Conservation (phyloP, 495 filamentous ascomycete species). For the Aspergillus panamensis region DNA sequence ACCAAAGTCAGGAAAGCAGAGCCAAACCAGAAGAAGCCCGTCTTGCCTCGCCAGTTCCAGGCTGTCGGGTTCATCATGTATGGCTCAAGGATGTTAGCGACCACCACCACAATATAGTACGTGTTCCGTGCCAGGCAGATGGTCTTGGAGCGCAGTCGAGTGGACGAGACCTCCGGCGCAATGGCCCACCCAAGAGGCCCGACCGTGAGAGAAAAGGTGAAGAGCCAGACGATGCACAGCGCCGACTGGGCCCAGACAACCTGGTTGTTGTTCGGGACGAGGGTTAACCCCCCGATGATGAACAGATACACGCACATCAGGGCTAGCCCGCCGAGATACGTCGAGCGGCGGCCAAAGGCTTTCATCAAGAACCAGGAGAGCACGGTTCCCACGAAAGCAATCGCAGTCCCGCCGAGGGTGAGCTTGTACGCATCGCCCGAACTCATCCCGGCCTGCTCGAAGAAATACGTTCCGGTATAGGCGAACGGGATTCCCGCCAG, state of each 20-base stretch:
- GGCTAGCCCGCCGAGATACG: conserved; percentile 50
- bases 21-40: conserved; percentile 64
- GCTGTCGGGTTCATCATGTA: conserved; percentile 63
- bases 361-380: conserved; percentile 62
- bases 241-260: conserved; percentile 49
- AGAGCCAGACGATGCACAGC: conserved; percentile 55
- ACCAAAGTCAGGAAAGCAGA: conserved; percentile 37
- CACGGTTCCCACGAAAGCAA: conserved; percentile 63
- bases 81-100: conserved; percentile 60
- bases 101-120: conserved; percentile 53
- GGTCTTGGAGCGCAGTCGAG: conserved; percentile 56
- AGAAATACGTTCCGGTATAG: conserved; percentile 37
- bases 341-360: conserved; percentile 49
- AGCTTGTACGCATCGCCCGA: conserved; percentile 57
- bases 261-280: conserved; percentile 37
- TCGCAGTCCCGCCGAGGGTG: conserved; percentile 59
- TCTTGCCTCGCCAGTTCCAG: conserved; percentile 59
- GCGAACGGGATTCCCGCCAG: conserved; percentile 19
- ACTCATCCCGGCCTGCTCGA: conserved; percentile 58
- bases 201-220: conserved; percentile 53
- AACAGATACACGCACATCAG: conserved; percentile 49
- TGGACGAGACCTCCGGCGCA: conserved; percentile 56
- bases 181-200: conserved; percentile 62
- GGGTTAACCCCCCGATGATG: conserved; percentile 56
- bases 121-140: conserved; percentile 58